Base-by-base conservation (phyloP, 2,329 filamentous ascomycete genomes). In the Fusarium chlamydosporum region DNA sequence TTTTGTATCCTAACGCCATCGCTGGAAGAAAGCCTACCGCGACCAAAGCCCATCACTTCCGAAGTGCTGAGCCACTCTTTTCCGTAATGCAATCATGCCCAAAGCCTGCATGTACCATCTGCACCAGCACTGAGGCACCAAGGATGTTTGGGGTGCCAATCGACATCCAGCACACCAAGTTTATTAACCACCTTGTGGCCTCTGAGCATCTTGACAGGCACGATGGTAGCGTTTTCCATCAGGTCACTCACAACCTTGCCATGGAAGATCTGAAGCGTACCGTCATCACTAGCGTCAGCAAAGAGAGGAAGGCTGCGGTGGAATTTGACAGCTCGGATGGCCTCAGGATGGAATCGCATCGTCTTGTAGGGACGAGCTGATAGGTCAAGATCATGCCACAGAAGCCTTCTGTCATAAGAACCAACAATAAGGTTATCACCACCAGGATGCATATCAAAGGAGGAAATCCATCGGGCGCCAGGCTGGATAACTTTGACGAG, bases 321-420 rank as follows among this genome's bases (percentile, higher is more conserved):
- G 81, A 92, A 99, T 72, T 89, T 90, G 56, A 97, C 96, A 13
- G 91, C 89, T 47, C 96, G 89, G 75, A 99, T 97, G 45, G 96
- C 96, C 80, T 97, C 92, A 65, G 88, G 83, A 82, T 99, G 96
- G 83, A 98, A 99, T 51, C 96, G 89, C 81, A 99, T 90, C 2
- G 95, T 98, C 85, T 97, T 97, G 85, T 97, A 98, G 0, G 96
- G 96, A 50, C 93, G 89, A 67, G 88, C 90, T 1, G 93, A 96
- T 35, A 99, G 88, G 72, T 99, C 96, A 55, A 98, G 86, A 81
- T 99, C 96, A 82, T 98, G 96, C 96, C 96, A 99, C 33, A 99
- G 85, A 4, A 99, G 85, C 46, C 95, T 90, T 70, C 94, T 90
- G 81, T 99, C 96, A 81, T 98, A 99, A 1, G 94, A 96, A 43